Conservation (phyloP, 2,329 filamentous ascomycete genomes). For the Colletotrichum ledebouriae region DNA sequence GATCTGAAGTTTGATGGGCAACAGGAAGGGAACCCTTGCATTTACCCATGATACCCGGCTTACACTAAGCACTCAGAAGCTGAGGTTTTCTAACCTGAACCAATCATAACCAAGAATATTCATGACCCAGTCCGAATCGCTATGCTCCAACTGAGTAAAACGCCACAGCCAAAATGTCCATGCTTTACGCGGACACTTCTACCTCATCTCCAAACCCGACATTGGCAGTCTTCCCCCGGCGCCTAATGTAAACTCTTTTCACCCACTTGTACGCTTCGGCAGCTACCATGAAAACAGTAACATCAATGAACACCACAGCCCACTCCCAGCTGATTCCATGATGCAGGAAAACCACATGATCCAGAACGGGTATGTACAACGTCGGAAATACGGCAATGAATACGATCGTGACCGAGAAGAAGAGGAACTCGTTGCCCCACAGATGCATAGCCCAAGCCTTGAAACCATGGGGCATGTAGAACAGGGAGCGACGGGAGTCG, state of each 20-base stretch:
- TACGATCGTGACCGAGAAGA: constrained; percentile 70
- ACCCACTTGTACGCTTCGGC: constrained; percentile 76
- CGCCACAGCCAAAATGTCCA: neutral
- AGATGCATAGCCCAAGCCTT: too few species aligned
- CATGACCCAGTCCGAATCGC: neutral
- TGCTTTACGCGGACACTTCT: neutral
- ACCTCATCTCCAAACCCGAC: constrained; percentile 13
- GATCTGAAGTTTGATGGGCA: too few species aligned
- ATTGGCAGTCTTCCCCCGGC: constrained; percentile 29
- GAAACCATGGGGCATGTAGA: too few species aligned
- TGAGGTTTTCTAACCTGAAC: neutral
- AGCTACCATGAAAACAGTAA: constrained; percentile 70
- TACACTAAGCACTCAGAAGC: too few species aligned
- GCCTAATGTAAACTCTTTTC: constrained; percentile 69
- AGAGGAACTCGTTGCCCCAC: constrained; percentile 71
- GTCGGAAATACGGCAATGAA: constrained; percentile 64
- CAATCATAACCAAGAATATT: neutral
- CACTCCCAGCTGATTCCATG: constrained; percentile 73
- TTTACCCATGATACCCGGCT: neutral
- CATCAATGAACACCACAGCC: constrained; percentile 61
- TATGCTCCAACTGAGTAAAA: neutral
- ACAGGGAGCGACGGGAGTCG: too few species aligned
- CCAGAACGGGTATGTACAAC: constrained; percentile 72
- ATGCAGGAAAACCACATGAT: constrained; percentile 71
- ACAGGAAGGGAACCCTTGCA: neutral